Base-by-base conservation (phyloP, 768 basidiomycete genomes). In the Tricholoma sp. region DNA sequence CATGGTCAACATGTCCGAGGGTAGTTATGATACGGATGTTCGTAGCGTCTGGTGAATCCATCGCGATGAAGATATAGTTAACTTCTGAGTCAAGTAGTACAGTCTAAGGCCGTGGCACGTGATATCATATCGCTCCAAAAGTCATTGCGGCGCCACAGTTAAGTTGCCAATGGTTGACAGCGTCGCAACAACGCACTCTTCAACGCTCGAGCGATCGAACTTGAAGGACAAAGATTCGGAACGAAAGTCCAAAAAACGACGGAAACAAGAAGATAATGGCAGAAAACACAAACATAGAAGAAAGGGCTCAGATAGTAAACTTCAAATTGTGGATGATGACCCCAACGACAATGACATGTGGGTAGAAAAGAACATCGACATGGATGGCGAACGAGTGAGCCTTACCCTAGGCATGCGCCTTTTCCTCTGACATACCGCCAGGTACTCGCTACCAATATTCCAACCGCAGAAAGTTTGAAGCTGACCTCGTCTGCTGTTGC, bases 1-100 rank as follows among this genome's bases (percentile, higher is more conserved):
- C 95, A 76, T 98, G 95, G 70, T 98, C 94, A 56, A 94, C 91
- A 71, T 94, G 91, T 11, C 91, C 91, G 6, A 93, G 83, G 2
- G 90, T 91, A 5, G 91, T 94, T 61, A 94, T 84, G 59, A 88
- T 89, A 29, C 89, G 84, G 27, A 90, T 76, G 51, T 86, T 80
- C 16, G 66, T 57, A 58, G 78, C 64, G 60, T 79, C 76, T 55
- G 73, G 74, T 21, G 66, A 60, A 51, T 73, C 70, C 70, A 76
- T 69, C 19, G 53, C 41, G 45, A 46, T 27, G 24, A 27, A 2
- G 5, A 5, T 27, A 5, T 27, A 3, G 24, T 27, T 27, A 5
- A 3, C 14, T 10, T n/a, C n/a, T n/a, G n/a, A n/a, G n/a, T n/a
- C n/a, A n/a, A n/a, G n/a, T n/a, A n/a, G n/a, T n/a, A n/a, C n/a